Conservation (phyloP, 768 basidiomycete genomes). For the Suillus subluteus region DNA sequence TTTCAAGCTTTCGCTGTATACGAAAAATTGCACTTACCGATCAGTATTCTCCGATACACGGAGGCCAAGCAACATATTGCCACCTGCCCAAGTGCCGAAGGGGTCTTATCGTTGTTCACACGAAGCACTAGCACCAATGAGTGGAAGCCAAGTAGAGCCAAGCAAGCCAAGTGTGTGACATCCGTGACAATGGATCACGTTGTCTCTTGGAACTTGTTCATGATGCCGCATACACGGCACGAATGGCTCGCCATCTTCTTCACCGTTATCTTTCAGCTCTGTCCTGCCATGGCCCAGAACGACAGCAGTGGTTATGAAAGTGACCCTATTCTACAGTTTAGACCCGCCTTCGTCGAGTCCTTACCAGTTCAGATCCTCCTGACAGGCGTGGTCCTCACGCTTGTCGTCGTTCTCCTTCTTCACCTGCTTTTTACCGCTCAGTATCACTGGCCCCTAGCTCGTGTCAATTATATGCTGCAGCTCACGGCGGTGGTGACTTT, state of each 20-base stretch:
- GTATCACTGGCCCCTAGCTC: constrained; percentile 94
- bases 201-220: not conserved
- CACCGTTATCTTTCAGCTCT: constrained; percentile 15
- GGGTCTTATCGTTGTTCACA: not conserved
- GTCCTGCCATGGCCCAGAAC: constrained; percentile 27
- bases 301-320: constrained; percentile 19
- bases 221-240: not conserved
- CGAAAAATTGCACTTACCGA: not conserved
- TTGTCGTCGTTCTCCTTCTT: constrained; percentile 83
- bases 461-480: constrained; percentile 90
- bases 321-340: constrained; percentile 79
- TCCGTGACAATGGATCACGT: not conserved
- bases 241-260: constrained; percentile 8
- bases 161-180: constrained; percentile 1
- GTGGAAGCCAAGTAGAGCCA: constrained; percentile 3
- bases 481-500: constrained; percentile 81
- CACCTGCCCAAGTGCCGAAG: not conserved
- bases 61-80: not conserved
- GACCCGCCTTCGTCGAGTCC: constrained; percentile 84
- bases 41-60: not conserved
- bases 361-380: constrained; percentile 90
- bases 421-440: constrained; percentile 95
- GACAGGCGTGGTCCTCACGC: constrained; percentile 82
- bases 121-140: not conserved
- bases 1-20: not conserved